Base-by-base conservation (phyloP, 176 grass and related monocot species). In the Paspalum notatum region DNA sequence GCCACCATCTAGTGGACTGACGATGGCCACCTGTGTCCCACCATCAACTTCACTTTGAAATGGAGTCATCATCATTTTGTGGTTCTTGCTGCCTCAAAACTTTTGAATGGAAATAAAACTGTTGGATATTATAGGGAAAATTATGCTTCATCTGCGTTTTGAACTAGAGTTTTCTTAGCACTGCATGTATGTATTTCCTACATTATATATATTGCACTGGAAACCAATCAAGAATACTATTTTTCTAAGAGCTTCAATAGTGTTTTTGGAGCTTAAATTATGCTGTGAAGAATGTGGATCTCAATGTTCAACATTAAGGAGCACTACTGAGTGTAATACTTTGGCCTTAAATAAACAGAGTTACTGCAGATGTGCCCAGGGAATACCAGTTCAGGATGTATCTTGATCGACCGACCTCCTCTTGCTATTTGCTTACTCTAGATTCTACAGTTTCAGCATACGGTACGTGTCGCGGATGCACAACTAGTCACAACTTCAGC, bases 1-100 rank as follows among this genome's bases (percentile, higher is more conserved):
- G 71, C 75, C 41, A 83, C 75, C 41, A 83, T 80, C 41, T 79
- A 73, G 12, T 88, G 80, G 76, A 50, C 68, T 44, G 0, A 26
- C 37, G 61, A 56, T 62, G 39, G n/a, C 44, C 15, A 7, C 12
- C 9, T 58, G 2, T n/a, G n/a, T n/a, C n/a, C n/a, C n/a, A n/a
- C n/a, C n/a, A n/a, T n/a, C n/a, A n/a, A n/a, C n/a, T n/a, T n/a
- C n/a, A n/a, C n/a, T n/a, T 21, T 16, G 21, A 42, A 58, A 69
- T 32, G 55, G 39, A 63, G 21, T 32, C n/a, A 6, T 57, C 8
- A 10, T 71, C 37, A n/a, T 60, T 79, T 84, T 88, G 40, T 27
- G 10, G 25, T 68, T 67, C 62, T 43, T 20, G 9, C 21, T 32
- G 64, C 42, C 21, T 8, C 32, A 18, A 25, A 16, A 22, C 37